Conservation (phyloP, 2,329 filamentous ascomycete species). For the Tolypocladium paradoxum region DNA sequence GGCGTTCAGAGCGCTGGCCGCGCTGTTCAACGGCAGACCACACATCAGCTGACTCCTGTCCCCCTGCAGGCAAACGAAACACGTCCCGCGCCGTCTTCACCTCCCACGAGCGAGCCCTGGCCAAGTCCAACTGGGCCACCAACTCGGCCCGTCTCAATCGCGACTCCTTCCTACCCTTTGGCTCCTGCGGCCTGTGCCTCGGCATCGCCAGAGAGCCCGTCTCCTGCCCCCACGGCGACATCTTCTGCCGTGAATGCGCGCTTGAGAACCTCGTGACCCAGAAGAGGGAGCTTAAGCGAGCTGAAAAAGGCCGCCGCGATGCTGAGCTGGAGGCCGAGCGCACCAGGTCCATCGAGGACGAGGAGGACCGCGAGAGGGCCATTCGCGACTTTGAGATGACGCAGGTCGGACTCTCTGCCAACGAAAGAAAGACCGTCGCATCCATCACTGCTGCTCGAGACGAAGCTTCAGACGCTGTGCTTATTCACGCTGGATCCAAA, state of each 20-base stretch:
- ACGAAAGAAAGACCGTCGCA: conserved; percentile 26
- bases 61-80: conserved; percentile 61
- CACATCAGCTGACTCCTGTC: not conserved
- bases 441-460: not conserved
- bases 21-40: not conserved
- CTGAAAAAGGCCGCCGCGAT: conserved; percentile 55
- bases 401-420: conserved; percentile 55
- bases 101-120: conserved; percentile 73
- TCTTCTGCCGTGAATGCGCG: conserved; percentile 94
- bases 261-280: conserved; percentile 84
- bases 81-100: conserved; percentile 91
- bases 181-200: conserved; percentile 79
- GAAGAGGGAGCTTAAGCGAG: conserved; percentile 78
- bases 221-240: conserved; percentile 70
- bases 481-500: conserved; percentile 32
- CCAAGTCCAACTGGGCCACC: conserved; percentile 72
- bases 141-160: conserved; percentile 75
- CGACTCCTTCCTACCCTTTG: conserved; percentile 88
- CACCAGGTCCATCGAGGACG: conserved; percentile 48
- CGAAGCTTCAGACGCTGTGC: not conserved
- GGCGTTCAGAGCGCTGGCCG: not conserved
- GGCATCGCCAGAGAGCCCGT: conserved; percentile 73
- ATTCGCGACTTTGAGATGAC: conserved; percentile 76
- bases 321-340: conserved; percentile 53
- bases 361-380: conserved; percentile 59